phyloP scores from a whole-genome alignment of 495 filamentous ascomycete species.

The Talaromyces wortmannii region DNA sequence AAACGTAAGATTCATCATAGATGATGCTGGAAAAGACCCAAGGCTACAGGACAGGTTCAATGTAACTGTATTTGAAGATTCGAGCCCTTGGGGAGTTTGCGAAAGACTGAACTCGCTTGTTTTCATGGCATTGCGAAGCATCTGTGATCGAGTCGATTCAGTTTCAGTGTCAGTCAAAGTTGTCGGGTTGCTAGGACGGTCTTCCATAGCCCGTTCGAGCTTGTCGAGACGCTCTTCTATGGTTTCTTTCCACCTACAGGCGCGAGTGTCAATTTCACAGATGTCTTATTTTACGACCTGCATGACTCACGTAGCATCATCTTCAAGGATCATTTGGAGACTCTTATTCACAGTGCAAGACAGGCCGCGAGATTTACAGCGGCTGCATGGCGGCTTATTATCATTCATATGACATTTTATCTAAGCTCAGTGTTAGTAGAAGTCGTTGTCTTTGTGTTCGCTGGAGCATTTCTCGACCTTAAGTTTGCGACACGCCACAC shows the following conservation, averaged over 20 bases:
- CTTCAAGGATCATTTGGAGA: conserved; percentile 5
- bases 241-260: conserved; percentile 4
- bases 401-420: conserved; percentile 7
- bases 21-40: too few species aligned
- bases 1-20: too few species aligned
- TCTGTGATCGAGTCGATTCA: neutral
- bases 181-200: neutral
- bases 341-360: conserved; percentile 6
- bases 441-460: neutral
- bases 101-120: neutral
- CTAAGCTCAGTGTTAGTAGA: neutral
- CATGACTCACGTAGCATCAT: conserved; percentile 6
- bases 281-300: neutral
- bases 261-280: neutral
- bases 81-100: too few species aligned
- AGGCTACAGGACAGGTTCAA: too few species aligned
- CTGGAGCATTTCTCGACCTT: conserved; percentile 4
- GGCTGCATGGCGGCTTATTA: conserved; percentile 1
- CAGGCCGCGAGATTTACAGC: conserved; percentile 2
- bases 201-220: conserved; percentile 1
- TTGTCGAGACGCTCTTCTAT: conserved; percentile 3
- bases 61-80: too few species aligned
- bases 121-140: neutral
- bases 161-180: neutral
- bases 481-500: conserved; percentile 10